Base-by-base conservation (phyloP, 2,329 filamentous ascomycete species). In the Scedosporium minutisporum region DNA sequence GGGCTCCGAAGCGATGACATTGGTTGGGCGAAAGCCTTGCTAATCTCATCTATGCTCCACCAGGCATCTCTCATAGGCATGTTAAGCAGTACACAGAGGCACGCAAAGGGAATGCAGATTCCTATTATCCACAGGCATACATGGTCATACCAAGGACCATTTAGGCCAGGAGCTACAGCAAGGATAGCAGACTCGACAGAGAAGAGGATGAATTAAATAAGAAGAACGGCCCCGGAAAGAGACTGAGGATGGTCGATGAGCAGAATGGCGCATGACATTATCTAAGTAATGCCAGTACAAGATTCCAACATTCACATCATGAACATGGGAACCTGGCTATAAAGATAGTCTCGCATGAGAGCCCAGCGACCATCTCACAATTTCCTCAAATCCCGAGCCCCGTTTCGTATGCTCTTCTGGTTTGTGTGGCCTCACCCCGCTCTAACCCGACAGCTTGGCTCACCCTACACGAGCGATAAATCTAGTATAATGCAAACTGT, bases 61-160 rank as follows among this genome's bases (percentile, higher is more conserved):
- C 70, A 70, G 0, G 85, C 83, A 63, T 89, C 81, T 23, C 89
- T 81, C 67, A 92, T 74, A 5, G 89, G 89, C 87, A 91, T 91
- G 25, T 80, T 74, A 12, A 91, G 70, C 16, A 90, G 82, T 14
- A 83, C 66, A 2, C 78, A 48, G 6, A 87, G 75, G 1, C 80
- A 80, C 4, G 73, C 65, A 5, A 82, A 65, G 0, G 82, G 76
- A 16, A 79, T 68, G 9, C 72, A 66, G 4, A 81, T 64, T 63
- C 74, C 66, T 67, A 70, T 67, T 0, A 66, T 53, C 72, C 69
- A 38, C 33, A 38, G 9, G 33, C 33, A 72, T 7, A 66, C 58
- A 9, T 69, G 51, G 25, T 65, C 51, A 6, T 58, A 3, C 14
- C 60, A 63, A 0, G 66, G 63, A 65, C 67, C 68, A 25, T 57